These are phyloP conservation scores for Carex sylvatica DNA, from an alignment of 202 grass and related monocot species.

Conservation along the genomic window DNA sequence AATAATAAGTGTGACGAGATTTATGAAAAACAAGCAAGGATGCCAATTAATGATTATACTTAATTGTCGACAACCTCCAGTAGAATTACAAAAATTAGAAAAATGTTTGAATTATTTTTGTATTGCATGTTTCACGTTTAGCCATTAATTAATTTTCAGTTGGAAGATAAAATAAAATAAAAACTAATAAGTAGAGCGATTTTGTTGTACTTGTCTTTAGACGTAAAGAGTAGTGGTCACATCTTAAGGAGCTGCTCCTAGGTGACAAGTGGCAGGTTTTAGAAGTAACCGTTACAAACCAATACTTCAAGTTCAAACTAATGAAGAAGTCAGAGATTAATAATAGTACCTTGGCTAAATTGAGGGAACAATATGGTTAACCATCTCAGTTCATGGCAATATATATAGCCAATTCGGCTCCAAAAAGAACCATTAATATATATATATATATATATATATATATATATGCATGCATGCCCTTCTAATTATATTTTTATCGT, in stretches of 20 bases:
- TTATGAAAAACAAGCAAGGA: not conserved
- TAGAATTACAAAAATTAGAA: not conserved
- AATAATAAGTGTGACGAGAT: not conserved
- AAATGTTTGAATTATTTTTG: not conserved
- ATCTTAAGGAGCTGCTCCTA: not conserved
- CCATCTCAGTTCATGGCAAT: too few species aligned
- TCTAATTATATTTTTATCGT: not conserved
- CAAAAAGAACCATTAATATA: not conserved
- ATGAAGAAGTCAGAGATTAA: not conserved
- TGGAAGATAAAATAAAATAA: not conserved
- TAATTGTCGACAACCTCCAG: not conserved
- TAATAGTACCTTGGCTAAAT: too few species aligned
- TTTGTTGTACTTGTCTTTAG: not conserved
- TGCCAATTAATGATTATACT: not conserved
- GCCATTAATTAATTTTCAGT: not conserved
- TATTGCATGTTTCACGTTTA: not conserved
- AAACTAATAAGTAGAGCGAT: not conserved
- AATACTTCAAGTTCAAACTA: not conserved
- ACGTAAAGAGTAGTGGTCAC: not conserved
- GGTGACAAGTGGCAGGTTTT: conserved; percentile 1
- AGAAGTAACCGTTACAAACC: not conserved
- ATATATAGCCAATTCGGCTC: not conserved
- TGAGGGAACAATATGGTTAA: too few species aligned
- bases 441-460: too few species aligned
- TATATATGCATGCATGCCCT: not conserved